Conservation (phyloP, 176 grass and related monocot genomes). For the Rhynchospora breviuscula region DNA sequence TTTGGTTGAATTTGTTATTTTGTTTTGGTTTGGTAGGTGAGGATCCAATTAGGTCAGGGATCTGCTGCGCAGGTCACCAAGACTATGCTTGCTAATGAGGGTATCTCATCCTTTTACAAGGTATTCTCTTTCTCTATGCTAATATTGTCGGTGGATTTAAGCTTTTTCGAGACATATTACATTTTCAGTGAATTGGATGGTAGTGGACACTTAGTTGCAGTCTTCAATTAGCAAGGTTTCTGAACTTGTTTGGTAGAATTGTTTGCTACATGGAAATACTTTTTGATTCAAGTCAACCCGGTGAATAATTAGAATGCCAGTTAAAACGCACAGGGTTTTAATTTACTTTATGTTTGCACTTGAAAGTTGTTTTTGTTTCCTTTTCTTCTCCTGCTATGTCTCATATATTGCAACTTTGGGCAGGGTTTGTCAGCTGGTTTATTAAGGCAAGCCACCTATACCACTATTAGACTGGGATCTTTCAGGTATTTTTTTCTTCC, state of each 20-base stretch:
- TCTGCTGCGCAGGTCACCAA: conserved; percentile 69
- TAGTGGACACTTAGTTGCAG: background rate
- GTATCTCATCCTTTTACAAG: conserved; percentile 74
- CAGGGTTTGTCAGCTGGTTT: conserved; percentile 96
- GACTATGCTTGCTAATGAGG: conserved; percentile 85
- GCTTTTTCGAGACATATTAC: background rate
- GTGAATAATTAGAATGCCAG: background rate
- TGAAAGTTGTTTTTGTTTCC: background rate
- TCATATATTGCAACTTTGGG: conserved; percentile 19
- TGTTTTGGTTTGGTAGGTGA: conserved; percentile 52
- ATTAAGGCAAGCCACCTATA: conserved; percentile 92
- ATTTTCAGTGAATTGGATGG: background rate
- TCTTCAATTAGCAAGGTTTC: background rate
- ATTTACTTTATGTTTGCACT: background rate
- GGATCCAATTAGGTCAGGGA: conserved; percentile 94
- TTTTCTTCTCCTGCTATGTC: background rate
- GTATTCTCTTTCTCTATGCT: conserved; percentile 28
- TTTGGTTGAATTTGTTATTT: background rate
- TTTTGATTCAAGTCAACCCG: background rate
- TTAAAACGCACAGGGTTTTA: background rate
- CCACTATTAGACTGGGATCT: conserved; percentile 84
- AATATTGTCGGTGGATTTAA: background rate
- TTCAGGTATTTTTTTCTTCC: conserved; percentile 58
- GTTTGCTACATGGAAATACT: background rate
- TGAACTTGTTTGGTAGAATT: background rate